Conservation (phyloP, 2,329 filamentous ascomycete species). For the Tolypocladium tropicale region DNA sequence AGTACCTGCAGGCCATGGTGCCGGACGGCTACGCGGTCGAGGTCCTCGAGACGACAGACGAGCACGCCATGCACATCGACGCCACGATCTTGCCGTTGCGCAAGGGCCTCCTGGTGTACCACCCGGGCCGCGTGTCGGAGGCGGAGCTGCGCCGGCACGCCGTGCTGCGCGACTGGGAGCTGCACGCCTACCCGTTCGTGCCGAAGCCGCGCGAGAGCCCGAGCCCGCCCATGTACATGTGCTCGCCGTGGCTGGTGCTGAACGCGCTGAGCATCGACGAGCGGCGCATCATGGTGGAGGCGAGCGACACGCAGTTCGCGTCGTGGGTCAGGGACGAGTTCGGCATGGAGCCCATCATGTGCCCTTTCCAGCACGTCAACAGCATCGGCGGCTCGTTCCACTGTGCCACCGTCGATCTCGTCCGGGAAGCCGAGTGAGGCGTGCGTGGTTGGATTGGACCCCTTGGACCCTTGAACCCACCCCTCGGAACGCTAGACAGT, state of each 20-base stretch:
- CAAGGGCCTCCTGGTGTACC: background rate
- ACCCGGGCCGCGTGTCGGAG: constrained; percentile 1
- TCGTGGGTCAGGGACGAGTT: background rate
- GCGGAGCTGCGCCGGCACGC: background rate
- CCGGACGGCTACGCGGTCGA: constrained; percentile 3
- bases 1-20: background rate
- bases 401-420: constrained; percentile 3
- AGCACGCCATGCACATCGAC: constrained; percentile 3
- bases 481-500: background rate
- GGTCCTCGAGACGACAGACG: background rate
- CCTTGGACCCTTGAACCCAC: background rate
- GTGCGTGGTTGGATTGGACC: background rate
- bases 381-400: constrained; percentile 3
- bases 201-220: background rate
- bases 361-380: constrained; percentile 3
- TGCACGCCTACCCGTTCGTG: constrained; percentile 1
- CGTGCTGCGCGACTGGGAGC: constrained; percentile 1
- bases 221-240: constrained; percentile 3
- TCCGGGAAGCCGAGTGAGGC: background rate
- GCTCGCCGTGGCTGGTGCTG: constrained; percentile 2
- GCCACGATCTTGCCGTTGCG: constrained; percentile 3
- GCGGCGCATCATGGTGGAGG: constrained; percentile 1
- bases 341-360: constrained; percentile 2
- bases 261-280: constrained; percentile 3
- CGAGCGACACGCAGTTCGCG: constrained; percentile 1